Evolutionary conservation across 2,329 filamentous ascomycete species (phyloP).

Genomic region (Fusarium sp.): DNA sequence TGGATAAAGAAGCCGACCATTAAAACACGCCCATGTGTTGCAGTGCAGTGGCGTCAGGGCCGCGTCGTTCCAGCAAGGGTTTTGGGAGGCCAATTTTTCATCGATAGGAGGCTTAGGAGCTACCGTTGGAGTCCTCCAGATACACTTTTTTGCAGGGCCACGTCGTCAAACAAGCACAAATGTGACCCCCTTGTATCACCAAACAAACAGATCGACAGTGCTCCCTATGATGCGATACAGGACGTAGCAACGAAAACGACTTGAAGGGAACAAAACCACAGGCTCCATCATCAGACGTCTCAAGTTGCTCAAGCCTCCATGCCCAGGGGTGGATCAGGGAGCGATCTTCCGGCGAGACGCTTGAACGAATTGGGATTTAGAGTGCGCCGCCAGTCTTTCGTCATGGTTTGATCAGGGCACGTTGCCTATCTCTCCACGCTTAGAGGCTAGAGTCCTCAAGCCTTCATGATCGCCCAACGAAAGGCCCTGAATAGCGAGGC

Average conservation of each 20-base stretch:
- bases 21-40: slow-evolving; percentile 38
- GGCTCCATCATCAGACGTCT: slow-evolving; percentile 27
- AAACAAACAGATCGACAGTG: slow-evolving; percentile 22
- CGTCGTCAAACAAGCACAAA: slow-evolving; percentile 14
- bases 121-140: slow-evolving; percentile 19
- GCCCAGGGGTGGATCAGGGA: slow-evolving; percentile 25
- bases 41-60: slow-evolving; percentile 28
- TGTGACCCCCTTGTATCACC: slow-evolving; percentile 21
- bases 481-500: slow-evolving; percentile 12
- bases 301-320: slow-evolving; percentile 18
- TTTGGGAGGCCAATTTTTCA: slow-evolving; percentile 13
- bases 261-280: slow-evolving; percentile 8
- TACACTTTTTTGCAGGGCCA: slow-evolving; percentile 14
- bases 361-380: slow-evolving; percentile 20
- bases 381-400: slow-evolving; percentile 39
- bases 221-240: not conserved
- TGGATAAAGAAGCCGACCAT: slow-evolving; percentile 17
- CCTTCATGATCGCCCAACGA: slow-evolving; percentile 13
- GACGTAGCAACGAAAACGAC: slow-evolving; percentile 5
- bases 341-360: slow-evolving; percentile 27
- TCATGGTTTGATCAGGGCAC: slow-evolving; percentile 40
- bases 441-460: slow-evolving; percentile 33
- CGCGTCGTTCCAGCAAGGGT: slow-evolving; percentile 19
- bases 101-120: not conserved
- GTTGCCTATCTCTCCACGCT: slow-evolving; percentile 36